Evolutionary conservation across 1,284 basidiomycete genomes (phyloP).

Genomic region (Apiotrichum siamense): DNA sequence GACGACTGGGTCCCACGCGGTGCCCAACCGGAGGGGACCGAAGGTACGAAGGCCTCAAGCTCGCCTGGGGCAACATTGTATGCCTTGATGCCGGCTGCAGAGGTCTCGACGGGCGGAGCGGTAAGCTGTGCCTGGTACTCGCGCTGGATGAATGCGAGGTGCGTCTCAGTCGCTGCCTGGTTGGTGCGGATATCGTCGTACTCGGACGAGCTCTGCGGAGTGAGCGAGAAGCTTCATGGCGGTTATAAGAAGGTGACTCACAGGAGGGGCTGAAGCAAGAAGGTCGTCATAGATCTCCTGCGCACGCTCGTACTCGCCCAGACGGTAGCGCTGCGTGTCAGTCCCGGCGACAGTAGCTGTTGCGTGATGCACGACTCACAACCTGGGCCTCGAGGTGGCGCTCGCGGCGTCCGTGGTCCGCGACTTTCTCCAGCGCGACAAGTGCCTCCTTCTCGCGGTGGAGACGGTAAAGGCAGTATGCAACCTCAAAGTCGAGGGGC

Average conservation of each 20-base stretch:
- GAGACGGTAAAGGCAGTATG: conserved; percentile 73
- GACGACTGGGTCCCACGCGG: conserved; percentile 7
- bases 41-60: conserved; percentile 35
- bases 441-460: conserved; percentile 64
- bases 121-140: conserved; percentile 55
- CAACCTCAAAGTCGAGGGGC: conserved; percentile 59
- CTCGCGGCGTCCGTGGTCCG: conserved; percentile 57
- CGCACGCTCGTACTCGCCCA: conserved; percentile 64
- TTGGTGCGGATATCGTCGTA: conserved; percentile 77
- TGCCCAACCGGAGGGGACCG: conserved; percentile 39
- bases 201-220: conserved; percentile 69
- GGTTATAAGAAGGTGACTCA: conserved; percentile 35
- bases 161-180: conserved; percentile 66
- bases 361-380: conserved; percentile 51
- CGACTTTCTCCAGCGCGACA: conserved; percentile 52
- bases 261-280: conserved; percentile 65
- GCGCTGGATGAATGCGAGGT: conserved; percentile 70
- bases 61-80: conserved; percentile 28
- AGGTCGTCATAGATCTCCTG: conserved; percentile 71
- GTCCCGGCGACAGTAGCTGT: background rate
- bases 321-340: conserved; percentile 60
- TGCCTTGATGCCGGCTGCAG: conserved; percentile 5
- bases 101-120: conserved; percentile 17
- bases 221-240: background rate
- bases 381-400: conserved; percentile 77